Evolutionary conservation across 2,329 filamentous ascomycete genomes (phyloP), one percentile per base, ranked within the genome.

Genomic region (Nannizziopsis barbatae): DNA sequence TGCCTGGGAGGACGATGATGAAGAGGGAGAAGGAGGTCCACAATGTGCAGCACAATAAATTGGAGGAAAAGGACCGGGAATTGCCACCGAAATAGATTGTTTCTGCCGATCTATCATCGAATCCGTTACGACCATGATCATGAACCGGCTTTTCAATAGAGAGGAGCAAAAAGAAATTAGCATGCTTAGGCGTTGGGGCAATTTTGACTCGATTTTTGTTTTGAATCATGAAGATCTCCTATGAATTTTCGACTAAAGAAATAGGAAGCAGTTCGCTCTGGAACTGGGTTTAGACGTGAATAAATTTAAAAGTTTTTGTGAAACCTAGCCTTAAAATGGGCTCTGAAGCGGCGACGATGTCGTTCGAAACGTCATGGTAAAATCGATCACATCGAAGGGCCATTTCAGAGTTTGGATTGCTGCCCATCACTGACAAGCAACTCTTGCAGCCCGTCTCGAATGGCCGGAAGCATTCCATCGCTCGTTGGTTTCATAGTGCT

Each of bases 401-500:
- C n/a, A 8, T 14, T 1, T 33, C 17, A 49, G 6, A 49, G 46
- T 8, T 49, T 43, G 7, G 46, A 32, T 32, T 27, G 59, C 49
- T 44, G 46, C 51, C 32, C 51, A 51, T 20, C 42, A 15, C 56
- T 56, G 32, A 73, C 65, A 32, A 74, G 56, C 57, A 85, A 67
- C 53, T 70, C 75, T 62, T 77, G 71, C 48, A 86, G 65, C 1
- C 80, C 81, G 32, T 61, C 60, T 20, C 78, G 55, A 44, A 69
- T 61, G 39, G 50, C 52, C 42, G 50, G 56, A 51, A 64, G 62
- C 66, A 70, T 69, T 12, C 66, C 74, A 22, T 12, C 44, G 2
- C 15, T 42, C 3, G 41, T 46, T 10, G 50, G 45, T n/a, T 52
- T 72, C 78, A 92, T 86, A 5, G 82, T 85, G 18, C 72, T 68